Base-by-base conservation (phyloP, 768 basidiomycete species). In the Panellus pusillus region DNA sequence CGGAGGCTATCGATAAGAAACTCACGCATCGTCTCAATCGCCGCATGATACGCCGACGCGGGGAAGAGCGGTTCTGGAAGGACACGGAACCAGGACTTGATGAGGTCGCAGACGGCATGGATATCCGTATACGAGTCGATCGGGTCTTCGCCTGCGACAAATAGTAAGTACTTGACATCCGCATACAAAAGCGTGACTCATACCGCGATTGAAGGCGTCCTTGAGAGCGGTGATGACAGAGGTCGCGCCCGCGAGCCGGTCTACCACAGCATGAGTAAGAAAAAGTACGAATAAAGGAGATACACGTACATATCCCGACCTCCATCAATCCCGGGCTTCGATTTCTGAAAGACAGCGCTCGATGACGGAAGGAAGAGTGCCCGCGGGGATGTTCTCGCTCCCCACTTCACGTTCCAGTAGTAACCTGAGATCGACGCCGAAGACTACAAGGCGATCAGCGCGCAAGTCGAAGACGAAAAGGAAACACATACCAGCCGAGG, bases 61-160 rank as follows among this genome's bases (percentile, higher is more conserved):
- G 90, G 89, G 69, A 94, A 87, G 32, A 93, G 71, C 9, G 90
- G 84, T 56, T 89, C 88, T 11, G 92, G 91, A 14, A 94, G 74
- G 12, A 87, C 73, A 31, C 92, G 82, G 75, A 93, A 87, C 89
- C 89, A 93, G 0, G 86, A 81, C 72, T 93, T 93, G 65, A 94
- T 79, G 55, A 89, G 71, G 65, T 92, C 92, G 54, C 91, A 84
- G 35, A 93, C 81, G 31, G 89, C 88, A 67, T 92, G 86, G 39
- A 93, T 86, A 62, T 94, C 92, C 1, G 83, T 83, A 20, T 68
- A 73, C 32, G 74, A 66, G 32, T 78, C 70, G 62, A 87, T 78
- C 1, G 87, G 87, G 62, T 73, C 78, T 63, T 85, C 80, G 52
- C 86, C 83, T 82, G 19, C 24, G 24, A n/a, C 31, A 18, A 45